Evolutionary conservation across 495 filamentous ascomycete genomes (phyloP), one percentile per base, ranked within the genome.

Genomic region (Annulohypoxylon nitens): DNA sequence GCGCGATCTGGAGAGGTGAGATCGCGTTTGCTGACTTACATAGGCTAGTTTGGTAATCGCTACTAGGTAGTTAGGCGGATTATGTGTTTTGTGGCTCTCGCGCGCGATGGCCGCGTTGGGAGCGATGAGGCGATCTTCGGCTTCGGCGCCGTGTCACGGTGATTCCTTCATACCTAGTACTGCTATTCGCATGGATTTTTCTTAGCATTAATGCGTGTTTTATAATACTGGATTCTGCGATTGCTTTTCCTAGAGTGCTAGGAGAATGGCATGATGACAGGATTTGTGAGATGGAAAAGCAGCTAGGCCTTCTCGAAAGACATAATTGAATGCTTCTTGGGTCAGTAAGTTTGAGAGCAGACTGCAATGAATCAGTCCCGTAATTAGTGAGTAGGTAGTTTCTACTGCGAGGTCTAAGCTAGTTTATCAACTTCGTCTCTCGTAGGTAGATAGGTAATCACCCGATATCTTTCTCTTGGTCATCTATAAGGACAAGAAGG

Each of bases 121-220:
- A 33, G 26, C 26, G 64, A 51, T 67, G 33, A 26, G 18, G 64
- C 64, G 64, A 57, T 65, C 37, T 9, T 57, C 51, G 37, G 14
- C 64, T 36, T 39, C 20, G 18, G 18, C 2, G 2, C n/a, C 11
- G 18, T 12, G 37, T 23, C 7, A n/a, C 26, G 25, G 33, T 16
- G 64, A 25, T 58, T 30, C 50, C 53, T 66, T 66, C 39, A 16
- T 25, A 39, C 30, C 30, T 30, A 30, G 30, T 30, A 30, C 30
- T 14, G 3, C 1, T 30, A 45, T 16, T 37, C 34, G 62, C 48
- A 55, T 64, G 18, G 43, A 41, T 25, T 16, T 23, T 23, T 33
- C 41, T 55, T 43, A 33, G 62, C 12, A 33, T 47, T 16, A 20
- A 30, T 2, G 16, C 14, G 6, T 36, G 5, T 36, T 41, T 10